Conservation (phyloP, 2,329 filamentous ascomycete genomes). For the Penicillium hordei region DNA sequence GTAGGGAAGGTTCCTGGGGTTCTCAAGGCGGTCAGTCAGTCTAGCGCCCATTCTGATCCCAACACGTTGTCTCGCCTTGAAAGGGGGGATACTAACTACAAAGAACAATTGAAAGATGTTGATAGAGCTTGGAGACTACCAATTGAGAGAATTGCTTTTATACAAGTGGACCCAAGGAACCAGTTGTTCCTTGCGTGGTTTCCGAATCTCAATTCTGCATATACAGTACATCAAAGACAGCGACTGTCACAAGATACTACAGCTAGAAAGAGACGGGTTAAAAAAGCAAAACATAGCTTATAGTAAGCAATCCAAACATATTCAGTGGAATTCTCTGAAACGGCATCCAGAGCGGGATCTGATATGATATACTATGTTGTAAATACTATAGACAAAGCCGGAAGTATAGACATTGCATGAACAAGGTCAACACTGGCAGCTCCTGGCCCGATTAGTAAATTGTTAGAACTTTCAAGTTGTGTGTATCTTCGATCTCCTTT, state of each 20-base stretch:
- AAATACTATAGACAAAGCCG: no score
- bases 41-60: constrained; percentile 18
- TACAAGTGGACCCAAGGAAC: no score
- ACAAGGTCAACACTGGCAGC: neutral
- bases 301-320: neutral
- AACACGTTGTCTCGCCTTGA: neutral
- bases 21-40: constrained; percentile 25
- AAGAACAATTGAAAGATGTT: neutral
- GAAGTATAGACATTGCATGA: no score
- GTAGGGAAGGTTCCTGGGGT: constrained; percentile 18
- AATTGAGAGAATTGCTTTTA: neutral
- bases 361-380: neutral
- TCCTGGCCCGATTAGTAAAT: neutral
- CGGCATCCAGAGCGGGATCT: no score
- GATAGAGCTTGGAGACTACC: no score
- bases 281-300: neutral
- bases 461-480: neutral
- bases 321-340: no score
- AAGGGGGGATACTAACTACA: neutral
- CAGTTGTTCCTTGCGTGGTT: neutral
- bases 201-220: neutral
- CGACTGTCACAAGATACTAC: neutral
- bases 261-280: neutral
- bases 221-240: neutral
- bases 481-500: no score